Evolutionary conservation across 2,329 filamentous ascomycete genomes (phyloP).

Genomic region (Cercospora berteroae): DNA sequence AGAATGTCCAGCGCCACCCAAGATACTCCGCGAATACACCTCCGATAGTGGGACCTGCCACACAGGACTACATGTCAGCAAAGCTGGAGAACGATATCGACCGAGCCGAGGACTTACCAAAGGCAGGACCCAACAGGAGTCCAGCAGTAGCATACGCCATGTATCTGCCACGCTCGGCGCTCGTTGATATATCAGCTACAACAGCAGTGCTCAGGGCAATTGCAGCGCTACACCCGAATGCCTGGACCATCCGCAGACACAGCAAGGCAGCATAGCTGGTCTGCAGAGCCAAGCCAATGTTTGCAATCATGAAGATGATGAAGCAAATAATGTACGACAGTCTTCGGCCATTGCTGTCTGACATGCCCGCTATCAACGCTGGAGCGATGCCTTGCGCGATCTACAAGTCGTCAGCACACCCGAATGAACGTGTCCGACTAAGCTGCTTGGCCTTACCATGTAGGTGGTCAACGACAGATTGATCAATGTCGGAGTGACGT

Average conservation of each 20-base stretch:
- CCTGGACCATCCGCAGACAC: slow-evolving; percentile 42
- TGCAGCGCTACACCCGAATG: slow-evolving; percentile 40
- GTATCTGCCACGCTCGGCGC: slow-evolving; percentile 38
- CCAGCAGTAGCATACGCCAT: slow-evolving; percentile 41
- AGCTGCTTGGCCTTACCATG: slow-evolving; percentile 42
- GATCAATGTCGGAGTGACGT: slow-evolving; percentile 45
- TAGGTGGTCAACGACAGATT: slow-evolving; percentile 59
- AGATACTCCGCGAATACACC: slow-evolving; percentile 38
- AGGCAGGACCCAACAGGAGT: slow-evolving; percentile 22
- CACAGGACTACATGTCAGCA: not conserved
- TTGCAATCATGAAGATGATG: slow-evolving; percentile 31
- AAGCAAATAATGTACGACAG: slow-evolving; percentile 33
- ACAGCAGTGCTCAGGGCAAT: slow-evolving; percentile 40
- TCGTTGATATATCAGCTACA: slow-evolving; percentile 39
- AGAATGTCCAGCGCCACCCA: slow-evolving; percentile 41
- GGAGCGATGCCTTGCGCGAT: slow-evolving; percentile 53
- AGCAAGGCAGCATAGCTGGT: slow-evolving; percentile 31
- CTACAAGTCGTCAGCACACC: slow-evolving; percentile 20
- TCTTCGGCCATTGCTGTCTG: slow-evolving; percentile 31
- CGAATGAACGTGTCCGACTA: not conserved
- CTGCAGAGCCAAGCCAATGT: slow-evolving; percentile 31
- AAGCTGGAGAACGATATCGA: no score
- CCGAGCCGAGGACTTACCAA: slow-evolving; percentile 11
- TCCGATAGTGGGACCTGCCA: slow-evolving; percentile 28
- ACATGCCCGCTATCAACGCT: slow-evolving; percentile 32